Evolutionary conservation across 163 green algal genomes (phyloP), one percentile per base, ranked within the genome.

Genomic region (Scenedesmus sp.): DNA sequence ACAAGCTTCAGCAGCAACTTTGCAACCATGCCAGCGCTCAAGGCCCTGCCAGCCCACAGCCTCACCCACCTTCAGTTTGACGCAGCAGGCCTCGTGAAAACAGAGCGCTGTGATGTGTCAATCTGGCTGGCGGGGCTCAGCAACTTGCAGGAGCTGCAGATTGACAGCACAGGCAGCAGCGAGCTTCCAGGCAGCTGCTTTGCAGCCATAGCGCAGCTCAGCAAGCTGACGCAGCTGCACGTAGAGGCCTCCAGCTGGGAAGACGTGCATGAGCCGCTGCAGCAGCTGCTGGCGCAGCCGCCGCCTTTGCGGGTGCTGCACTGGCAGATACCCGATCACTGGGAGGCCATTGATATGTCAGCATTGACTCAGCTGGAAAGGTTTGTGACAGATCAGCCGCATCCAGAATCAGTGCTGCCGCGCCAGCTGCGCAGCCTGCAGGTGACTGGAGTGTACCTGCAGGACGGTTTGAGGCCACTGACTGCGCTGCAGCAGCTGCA

Each of bases 261-360:
- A 12, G 70, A 79, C 0, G 5, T 2, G 0, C 23, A 52, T 2
- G 4, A 79, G 70, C 23, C 70, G 70, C 20, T 79, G 70, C 70
- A 79, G 70, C 70, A 79, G 70, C 70, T 79, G 70, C 70, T 79
- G 20, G 20, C 70, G 70, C 70, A 79, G 70, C 70, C 70, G 70
- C 70, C 5, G 70, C 70, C 70, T 4, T 13, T 79, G 70, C 70
- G 4, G 70, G 23, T 16, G 70, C 23, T 79, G 70, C 70, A 52
- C 3, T 13, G 13, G 70, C 4, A 76, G 2, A 3, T 79, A 23
- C 23, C 34, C 34, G 34, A 46, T 46, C 34, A 46, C 34, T 46
- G 34, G 34, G 34, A 46, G 0, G 34, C 34, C 34, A 46, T 46
- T 46, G 34, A 46, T 46, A 46, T 46, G 34, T 46, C 34, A 46